These are phyloP conservation scores for Lyophyllum atratum DNA, from an alignment of 768 basidiomycete species.

Conservation along the genomic window DNA sequence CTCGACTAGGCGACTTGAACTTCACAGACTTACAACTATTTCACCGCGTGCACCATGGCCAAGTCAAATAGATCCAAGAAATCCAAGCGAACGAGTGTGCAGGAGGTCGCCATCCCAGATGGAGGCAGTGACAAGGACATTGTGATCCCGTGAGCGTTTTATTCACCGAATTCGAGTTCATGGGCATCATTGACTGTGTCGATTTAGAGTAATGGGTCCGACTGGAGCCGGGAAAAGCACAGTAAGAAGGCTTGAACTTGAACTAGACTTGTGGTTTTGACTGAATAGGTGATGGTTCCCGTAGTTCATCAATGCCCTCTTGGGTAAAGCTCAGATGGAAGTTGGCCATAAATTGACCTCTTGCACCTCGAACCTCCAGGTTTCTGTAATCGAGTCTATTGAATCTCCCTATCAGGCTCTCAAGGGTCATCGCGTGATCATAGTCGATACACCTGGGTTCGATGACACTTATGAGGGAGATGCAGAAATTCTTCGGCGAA, in stretches of 20 bases:
- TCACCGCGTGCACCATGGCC: too few species aligned
- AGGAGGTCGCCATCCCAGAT: not conserved
- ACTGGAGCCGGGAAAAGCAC: slow-evolving; percentile 23
- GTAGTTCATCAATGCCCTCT: slow-evolving; percentile 20
- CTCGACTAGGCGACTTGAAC: too few species aligned
- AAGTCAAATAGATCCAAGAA: too few species aligned
- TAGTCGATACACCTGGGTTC: slow-evolving; percentile 24
- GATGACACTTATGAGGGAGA: slow-evolving; percentile 20
- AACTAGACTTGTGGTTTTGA: not conserved
- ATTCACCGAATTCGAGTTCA: not conserved
- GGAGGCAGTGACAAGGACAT: not conserved
- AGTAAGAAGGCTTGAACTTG: not conserved
- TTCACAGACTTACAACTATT: too few species aligned
- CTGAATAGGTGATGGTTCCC: not conserved
- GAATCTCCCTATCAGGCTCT: not conserved
- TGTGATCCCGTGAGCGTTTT: not conserved
- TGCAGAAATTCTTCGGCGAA: slow-evolving; percentile 16
- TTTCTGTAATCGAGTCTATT: not conserved
- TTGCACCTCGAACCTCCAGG: not conserved
- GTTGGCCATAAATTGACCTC: not conserved
- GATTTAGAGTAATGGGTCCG: slow-evolving; percentile 21
- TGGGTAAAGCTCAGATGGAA: not conserved
- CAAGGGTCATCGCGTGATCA: slow-evolving; percentile 10
- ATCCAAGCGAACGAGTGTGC: too few species aligned
- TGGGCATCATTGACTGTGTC: not conserved